Conservation (phyloP, 2,329 filamentous ascomycete species). For the Magnaporthiopsis rhizophila region DNA sequence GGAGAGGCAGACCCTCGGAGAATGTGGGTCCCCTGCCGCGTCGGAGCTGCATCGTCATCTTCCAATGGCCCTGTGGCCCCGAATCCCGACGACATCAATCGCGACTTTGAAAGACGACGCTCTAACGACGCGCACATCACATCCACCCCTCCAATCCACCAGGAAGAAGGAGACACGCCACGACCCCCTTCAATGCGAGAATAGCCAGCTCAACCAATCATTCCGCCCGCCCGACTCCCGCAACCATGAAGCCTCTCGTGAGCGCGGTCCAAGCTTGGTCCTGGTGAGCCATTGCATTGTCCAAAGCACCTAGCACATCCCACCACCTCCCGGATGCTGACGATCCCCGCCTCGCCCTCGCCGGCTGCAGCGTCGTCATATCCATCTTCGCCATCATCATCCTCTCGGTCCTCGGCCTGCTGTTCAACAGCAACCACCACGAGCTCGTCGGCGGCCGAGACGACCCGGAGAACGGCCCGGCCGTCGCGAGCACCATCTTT, state of each 20-base stretch:
- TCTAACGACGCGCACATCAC: too few relatives aligned
- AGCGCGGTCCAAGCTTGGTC: slow-evolving; percentile 89
- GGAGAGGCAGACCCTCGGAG: neutral
- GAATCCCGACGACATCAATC: neutral
- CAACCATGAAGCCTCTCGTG: slow-evolving; percentile 87
- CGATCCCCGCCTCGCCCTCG: neutral
- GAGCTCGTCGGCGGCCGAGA: slow-evolving; percentile 71
- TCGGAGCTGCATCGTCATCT: neutral
- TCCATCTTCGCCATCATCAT: slow-evolving; percentile 58
- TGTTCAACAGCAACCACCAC: slow-evolving; percentile 76
- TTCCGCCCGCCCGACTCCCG: neutral
- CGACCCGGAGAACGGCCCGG: slow-evolving; percentile 63
- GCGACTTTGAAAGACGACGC: neutral
- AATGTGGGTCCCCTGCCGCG: neutral
- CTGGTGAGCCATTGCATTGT: slow-evolving; percentile 54
- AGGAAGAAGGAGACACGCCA: too few relatives aligned
- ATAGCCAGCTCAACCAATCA: too few relatives aligned
- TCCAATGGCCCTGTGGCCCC: neutral
- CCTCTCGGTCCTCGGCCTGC: slow-evolving; percentile 54
- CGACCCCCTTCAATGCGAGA: too few relatives aligned
- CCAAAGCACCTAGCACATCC: neutral
- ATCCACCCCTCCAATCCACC: too few relatives aligned
- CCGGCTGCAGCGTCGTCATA: slow-evolving; percentile 59
- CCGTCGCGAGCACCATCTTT: slow-evolving; percentile 79
- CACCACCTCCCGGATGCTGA: neutral